Evolutionary conservation across 768 basidiomycete genomes (phyloP), one percentile per base, ranked within the genome.

Genomic region (Trametopsis cervina): DNA sequence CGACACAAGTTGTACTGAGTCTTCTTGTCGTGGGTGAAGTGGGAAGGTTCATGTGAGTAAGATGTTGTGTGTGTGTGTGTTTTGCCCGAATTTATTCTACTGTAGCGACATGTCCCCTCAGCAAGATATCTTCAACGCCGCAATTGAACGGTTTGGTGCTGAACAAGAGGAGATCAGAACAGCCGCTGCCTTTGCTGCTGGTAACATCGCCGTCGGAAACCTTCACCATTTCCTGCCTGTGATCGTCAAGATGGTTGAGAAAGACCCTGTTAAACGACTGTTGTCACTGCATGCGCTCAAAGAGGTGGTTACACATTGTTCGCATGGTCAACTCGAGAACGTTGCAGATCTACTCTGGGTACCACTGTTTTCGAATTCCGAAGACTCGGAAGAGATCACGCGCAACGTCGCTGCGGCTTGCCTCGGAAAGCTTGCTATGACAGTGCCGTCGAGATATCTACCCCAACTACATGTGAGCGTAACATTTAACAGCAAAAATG

Each of bases 121-220:
- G 60, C 69, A 75, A 29, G 84, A 87, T n/a, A 73, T 90, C 18
- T 98, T 97, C 66, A 68, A 72, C 24, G 73, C 76, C 44, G 74
- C 84, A 0, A 79, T 96, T 36, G 76, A 83, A 11, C 78, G 80
- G 50, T 94, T 96, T 62, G 67, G 75, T 2, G 74, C 81, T 1
- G 83, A 88, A 29, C 80, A 86, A 49, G 94, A 98, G 62, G 90
- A 95, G 38, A 74, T 91, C 12, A 77, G 92, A 39, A 80, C 88
- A 26, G 90, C 94, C 27, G 94, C 95, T 27, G 91, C 96, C 0
- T 97, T 97, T 58, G 90, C 96, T 43, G 89, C 89, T 26, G 91
- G 91, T 84, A 98, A 97, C 62, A 89, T 99, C 42, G 89, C 94
- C 11, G 94, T 97, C 35, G 96, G 96, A 4, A 95, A 91, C 58